Evolutionary conservation across 257 asterid genomes (phyloP), one percentile per base, ranked within the genome.

Genomic region (Petunia secreta): DNA sequence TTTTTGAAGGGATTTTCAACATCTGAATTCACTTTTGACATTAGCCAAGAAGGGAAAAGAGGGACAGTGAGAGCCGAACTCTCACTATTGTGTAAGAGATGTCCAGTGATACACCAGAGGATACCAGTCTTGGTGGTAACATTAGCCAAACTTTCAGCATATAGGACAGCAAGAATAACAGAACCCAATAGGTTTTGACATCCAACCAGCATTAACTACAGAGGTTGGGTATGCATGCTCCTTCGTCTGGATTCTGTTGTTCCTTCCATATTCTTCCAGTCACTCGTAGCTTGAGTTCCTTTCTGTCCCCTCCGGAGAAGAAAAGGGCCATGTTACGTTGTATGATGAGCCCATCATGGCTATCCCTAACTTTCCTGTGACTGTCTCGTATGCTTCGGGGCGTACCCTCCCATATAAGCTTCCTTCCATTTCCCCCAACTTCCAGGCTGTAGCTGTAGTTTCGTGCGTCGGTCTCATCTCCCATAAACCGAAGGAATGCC

Each of bases 401-500:
- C 75, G 97, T 92, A 77, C 98, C 97, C 64, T 93, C 98, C 96
- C 96, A 93, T 67, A 83, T 86, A 53, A 93, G 97, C 81, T 92
- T 91, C 80, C 98, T 80, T 5, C 98, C 97, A 53, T 92, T 93
- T 4, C 97, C 97, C 58, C 98, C 96, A 52, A 92, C 97, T 86
- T 93, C 97, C 85, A 93, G 84, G 86, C 98, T 92, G 88, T 92
- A 93, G 89, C 93, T 89, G 82, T 89, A 93, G 83, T 90, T 89
- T 52, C 94, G 88, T 40, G 97, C 92, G 25, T 93, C 93, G 81
- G 84, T 86, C 83, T 93, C 98, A 3, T 93, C 95, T 58, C 98
- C 97, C 98, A 93, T 93, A 86, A 93, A 93, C 15, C 97, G 95
- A 6, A 93, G 97, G 82, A 93, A 93, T 11, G 97, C 97, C 97